Percentiles rank a stretch among this genome's conserved stretches.
Conservation (phyloP, 768 basidiomycete species). For the Cytidiella melzeri region DNA sequence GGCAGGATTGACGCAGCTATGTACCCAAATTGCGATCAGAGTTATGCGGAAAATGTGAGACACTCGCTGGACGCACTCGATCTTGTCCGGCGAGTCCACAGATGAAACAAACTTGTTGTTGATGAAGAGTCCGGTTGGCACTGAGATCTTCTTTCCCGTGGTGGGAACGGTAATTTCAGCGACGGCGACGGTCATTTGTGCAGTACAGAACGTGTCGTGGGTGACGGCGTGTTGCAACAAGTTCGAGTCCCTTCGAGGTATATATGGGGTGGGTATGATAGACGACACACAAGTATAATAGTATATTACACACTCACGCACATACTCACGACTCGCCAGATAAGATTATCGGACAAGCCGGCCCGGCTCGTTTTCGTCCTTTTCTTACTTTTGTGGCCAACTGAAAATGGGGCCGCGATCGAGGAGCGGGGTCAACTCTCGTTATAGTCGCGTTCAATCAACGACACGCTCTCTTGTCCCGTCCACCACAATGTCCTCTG, state of each 20-base stretch:
- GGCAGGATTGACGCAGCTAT: constrained; percentile 72
- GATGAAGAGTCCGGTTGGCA: constrained; percentile 87
- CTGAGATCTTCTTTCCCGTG: constrained; percentile 35
- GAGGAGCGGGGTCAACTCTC: background rate
- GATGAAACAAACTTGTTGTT: constrained; percentile 86
- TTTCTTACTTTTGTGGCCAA: background rate
- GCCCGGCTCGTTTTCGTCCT: background rate
- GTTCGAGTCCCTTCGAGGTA: no score
- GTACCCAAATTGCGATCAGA: constrained; percentile 9
- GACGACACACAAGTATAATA: constrained; percentile 5
- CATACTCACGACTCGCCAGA: no score
- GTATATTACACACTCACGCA: no score
- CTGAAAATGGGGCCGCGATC: background rate
- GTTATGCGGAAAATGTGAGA: constrained; percentile 9
- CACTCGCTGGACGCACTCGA: constrained; percentile 43
- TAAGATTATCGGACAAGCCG: background rate
- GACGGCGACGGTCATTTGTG: constrained; percentile 15
- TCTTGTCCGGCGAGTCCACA: constrained; percentile 55
- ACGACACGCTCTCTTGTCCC: background rate
- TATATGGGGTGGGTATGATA: constrained; percentile 4
- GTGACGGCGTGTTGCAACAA: background rate
- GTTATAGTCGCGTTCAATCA: background rate
- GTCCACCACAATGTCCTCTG: constrained; percentile 1
- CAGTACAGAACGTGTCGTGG: background rate
- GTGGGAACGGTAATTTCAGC: constrained; percentile 22